Conservation (phyloP, 192 early-diverging fungal genomes). For the Coemansia nantahalensis region DNA sequence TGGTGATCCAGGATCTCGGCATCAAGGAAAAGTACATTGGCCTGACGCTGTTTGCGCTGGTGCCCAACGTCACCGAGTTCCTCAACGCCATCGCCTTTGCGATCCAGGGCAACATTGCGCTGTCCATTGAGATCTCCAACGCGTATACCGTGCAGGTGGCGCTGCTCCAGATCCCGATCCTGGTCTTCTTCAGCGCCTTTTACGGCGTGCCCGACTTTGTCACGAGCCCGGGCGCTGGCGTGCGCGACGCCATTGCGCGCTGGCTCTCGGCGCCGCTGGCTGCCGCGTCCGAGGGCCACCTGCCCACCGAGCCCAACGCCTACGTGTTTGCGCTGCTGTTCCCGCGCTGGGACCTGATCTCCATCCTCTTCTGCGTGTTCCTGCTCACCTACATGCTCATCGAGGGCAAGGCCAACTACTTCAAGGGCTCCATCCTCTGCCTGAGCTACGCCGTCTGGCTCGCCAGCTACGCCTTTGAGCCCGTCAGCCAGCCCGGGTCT, state of each 20-base stretch:
- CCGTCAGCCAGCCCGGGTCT: constrained; percentile 36
- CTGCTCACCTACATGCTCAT: constrained; percentile 89
- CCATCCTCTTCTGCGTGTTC: constrained; percentile 63
- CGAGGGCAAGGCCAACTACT: constrained; percentile 96
- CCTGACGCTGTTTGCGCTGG: constrained; percentile 90
- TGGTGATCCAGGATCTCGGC: constrained; percentile 62
- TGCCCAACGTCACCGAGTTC: constrained; percentile 96
- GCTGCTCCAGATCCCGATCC: constrained; percentile 90
- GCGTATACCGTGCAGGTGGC: constrained; percentile 95
- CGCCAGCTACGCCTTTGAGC: constrained; percentile 75
- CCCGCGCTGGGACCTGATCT: constrained; percentile 66
- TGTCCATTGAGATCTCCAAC: constrained; percentile 92
- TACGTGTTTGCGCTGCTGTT: constrained; percentile 69
- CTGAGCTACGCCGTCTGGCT: constrained; percentile 83
- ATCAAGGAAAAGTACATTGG: constrained; percentile 90
- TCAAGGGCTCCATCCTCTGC: constrained; percentile 90
- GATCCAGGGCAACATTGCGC: constrained; percentile 78
- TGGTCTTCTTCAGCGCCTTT: constrained; percentile 81
- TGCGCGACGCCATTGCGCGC: constrained; percentile 14
- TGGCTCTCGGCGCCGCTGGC: constrained; percentile 8
- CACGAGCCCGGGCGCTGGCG: constrained; percentile 2
- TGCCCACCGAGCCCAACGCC: constrained; percentile 45
- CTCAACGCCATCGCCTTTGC: constrained; percentile 94
- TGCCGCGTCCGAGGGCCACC: constrained; percentile 11
- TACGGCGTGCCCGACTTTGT: constrained; percentile 53